Evolutionary conservation across 495 filamentous ascomycete species (phyloP).

Genomic region (Penicillium diatomitis): DNA sequence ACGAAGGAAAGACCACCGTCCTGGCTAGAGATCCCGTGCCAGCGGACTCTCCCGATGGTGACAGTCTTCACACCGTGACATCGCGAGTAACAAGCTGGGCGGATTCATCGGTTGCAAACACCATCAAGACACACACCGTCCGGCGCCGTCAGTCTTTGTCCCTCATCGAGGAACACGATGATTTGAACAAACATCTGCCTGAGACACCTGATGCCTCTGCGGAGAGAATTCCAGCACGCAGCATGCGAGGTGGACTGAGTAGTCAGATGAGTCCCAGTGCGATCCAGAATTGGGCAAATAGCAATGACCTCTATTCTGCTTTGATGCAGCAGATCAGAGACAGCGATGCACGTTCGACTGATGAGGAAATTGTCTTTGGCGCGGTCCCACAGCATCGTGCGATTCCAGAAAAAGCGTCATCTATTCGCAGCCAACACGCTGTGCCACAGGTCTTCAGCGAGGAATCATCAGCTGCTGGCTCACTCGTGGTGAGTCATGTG

Average conservation of each 20-base stretch:
- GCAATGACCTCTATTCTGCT: constrained; percentile 62
- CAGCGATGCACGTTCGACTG: constrained; percentile 14
- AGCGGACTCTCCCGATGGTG: constrained; percentile 30
- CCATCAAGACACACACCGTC: constrained; percentile 25
- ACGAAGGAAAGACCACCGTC: neutral
- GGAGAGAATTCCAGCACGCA: neutral
- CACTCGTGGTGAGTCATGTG: constrained; percentile 22
- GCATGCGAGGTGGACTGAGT: neutral
- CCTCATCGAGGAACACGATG: constrained; percentile 56
- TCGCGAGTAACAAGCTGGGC: constrained; percentile 74
- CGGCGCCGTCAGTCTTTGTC: constrained; percentile 51
- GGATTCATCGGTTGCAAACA: constrained; percentile 49
- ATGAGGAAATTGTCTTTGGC: constrained; percentile 25
- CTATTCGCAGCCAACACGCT: constrained; percentile 20
- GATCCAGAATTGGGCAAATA: constrained; percentile 39
- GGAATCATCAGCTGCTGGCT: constrained; percentile 22
- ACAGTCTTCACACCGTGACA: constrained; percentile 42
- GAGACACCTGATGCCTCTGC: neutral
- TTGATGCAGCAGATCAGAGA: constrained; percentile 56
- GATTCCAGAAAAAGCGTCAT: constrained; percentile 24
- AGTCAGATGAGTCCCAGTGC: constrained; percentile 7
- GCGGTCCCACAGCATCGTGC: constrained; percentile 24
- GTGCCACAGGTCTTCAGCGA: constrained; percentile 26
- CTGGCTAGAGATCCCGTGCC: constrained; percentile 1
- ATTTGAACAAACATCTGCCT: constrained; percentile 30